A percentile compares a stretch with the other conserved stretches of the same genome.
These are phyloP conservation scores for Chenopodium formosanum DNA, from an alignment of 148 eudicot genomes.

Conservation along the genomic window DNA sequence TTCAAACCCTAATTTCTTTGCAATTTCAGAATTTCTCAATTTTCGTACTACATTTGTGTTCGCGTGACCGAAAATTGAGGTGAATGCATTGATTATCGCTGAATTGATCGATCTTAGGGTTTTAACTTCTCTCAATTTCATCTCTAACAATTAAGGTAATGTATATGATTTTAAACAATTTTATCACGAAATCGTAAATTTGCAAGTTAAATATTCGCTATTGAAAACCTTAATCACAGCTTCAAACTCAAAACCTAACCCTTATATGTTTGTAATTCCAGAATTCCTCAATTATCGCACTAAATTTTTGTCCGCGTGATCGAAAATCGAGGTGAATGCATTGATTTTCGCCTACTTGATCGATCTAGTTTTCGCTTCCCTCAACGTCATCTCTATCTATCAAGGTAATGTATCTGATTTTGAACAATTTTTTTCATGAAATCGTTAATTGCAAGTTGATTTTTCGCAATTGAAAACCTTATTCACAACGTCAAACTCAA, in stretches of 20 bases:
- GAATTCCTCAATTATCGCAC: neutral
- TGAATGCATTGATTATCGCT: neutral
- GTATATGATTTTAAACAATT: no score
- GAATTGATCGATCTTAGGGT: neutral
- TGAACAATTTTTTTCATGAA: no score
- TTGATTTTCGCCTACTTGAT: neutral
- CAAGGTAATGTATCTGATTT: no score
- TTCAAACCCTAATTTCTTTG: neutral
- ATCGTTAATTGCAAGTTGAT: no score
- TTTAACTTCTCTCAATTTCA: neutral
- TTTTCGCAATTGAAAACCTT: neutral
- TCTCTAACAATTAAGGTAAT: no score
- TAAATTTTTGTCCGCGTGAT: no score
- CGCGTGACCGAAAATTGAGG: neutral
- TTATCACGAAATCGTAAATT: neutral
- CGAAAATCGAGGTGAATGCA: neutral
- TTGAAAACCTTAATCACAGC: neutral
- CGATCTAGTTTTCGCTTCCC: neutral
- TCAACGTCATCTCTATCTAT: no score
- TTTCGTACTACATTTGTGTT: no score
- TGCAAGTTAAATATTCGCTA: neutral
- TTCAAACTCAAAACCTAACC: slow-evolving; percentile 6
- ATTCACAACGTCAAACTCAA: no score
- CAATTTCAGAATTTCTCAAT: neutral
- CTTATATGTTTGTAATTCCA: neutral